These are phyloP conservation scores for Geotrichum restrictum DNA, from an alignment of 1,139 yeast species.

Conservation along the genomic window DNA sequence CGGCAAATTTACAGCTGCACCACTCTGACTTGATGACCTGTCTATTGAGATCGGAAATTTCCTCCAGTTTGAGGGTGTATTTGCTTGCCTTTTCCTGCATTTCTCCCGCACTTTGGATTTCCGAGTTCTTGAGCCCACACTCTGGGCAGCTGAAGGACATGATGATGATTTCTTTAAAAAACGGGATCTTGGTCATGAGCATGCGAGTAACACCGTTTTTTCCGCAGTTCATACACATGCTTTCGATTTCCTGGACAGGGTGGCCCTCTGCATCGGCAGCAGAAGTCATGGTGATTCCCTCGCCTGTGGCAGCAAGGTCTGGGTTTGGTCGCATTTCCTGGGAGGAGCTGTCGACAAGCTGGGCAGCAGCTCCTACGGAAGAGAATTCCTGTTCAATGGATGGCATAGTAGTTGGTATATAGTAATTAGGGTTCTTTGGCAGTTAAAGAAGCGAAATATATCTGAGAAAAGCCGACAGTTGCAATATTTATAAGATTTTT, in stretches of 20 bases:
- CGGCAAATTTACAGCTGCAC: conserved; percentile 75
- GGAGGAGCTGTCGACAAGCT: conserved; percentile 25
- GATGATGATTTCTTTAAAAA: conserved; percentile 81
- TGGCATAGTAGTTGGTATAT: background rate
- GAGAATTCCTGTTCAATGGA: conserved; percentile 19
- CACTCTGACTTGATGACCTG: conserved; percentile 90
- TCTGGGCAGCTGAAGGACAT: conserved; percentile 97
- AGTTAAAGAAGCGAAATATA: too few species aligned
- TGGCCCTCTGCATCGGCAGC: conserved; percentile 84
- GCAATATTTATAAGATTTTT: too few species aligned
- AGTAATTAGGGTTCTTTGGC: too few species aligned
- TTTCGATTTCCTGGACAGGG: conserved; percentile 91
- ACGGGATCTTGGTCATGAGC: conserved; percentile 85
- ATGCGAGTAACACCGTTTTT: conserved; percentile 78
- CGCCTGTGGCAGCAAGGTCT: conserved; percentile 23
- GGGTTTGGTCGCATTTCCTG: conserved; percentile 24
- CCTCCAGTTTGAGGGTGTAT: conserved; percentile 67
- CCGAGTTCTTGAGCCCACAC: conserved; percentile 86
- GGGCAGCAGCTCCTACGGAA: conserved; percentile 32
- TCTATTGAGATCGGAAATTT: conserved; percentile 72
- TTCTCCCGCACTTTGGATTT: conserved; percentile 87
- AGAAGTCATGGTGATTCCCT: conserved; percentile 36
- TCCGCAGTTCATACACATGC: conserved; percentile 94
- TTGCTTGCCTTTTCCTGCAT: conserved; percentile 78
- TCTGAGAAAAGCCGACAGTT: too few species aligned